These are phyloP conservation scores for Przewalskia tangutica DNA, from an alignment of 257 asterid genomes.

Conservation along the genomic window DNA sequence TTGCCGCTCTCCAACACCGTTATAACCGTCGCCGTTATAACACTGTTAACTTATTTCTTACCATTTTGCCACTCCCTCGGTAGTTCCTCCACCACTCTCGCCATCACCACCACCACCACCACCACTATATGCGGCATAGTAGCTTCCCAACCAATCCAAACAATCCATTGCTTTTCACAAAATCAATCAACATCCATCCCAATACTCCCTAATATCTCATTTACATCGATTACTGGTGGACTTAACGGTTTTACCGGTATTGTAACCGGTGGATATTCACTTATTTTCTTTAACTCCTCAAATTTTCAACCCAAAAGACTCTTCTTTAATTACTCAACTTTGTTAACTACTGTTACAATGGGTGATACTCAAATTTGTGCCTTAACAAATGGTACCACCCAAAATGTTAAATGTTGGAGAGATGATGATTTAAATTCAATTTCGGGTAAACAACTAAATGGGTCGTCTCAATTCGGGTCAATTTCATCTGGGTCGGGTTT, in stretches of 20 bases:
- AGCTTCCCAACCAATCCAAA: not conserved
- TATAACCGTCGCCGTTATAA: not conserved
- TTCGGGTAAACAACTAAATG: not conserved
- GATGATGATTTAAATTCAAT: too few species aligned
- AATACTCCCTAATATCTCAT: not conserved
- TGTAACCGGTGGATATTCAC: not conserved
- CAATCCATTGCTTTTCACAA: not conserved
- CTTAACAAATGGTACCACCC: not conserved
- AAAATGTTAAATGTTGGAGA: slow-evolving; percentile 4
- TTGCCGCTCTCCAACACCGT: not conserved
- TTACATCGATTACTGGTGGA: slow-evolving; percentile 4
- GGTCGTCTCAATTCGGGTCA: not conserved
- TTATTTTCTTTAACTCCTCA: not conserved
- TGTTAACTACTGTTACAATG: not conserved
- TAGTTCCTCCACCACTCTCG: slow-evolving; percentile 1
- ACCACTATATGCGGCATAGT: slow-evolving; percentile 3
- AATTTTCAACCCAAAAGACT: not conserved
- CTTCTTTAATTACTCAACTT: not conserved
- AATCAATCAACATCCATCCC: not conserved
- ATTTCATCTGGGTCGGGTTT: slow-evolving; percentile 9
- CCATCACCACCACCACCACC: not conserved
- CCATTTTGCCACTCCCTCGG: not conserved
- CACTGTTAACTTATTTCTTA: not conserved
- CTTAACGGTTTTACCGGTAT: not conserved
- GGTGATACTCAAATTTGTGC: slow-evolving; percentile 6